phyloP scores from a whole-genome alignment of 257 asterid genomes.

The Nicotiana undulata region DNA sequence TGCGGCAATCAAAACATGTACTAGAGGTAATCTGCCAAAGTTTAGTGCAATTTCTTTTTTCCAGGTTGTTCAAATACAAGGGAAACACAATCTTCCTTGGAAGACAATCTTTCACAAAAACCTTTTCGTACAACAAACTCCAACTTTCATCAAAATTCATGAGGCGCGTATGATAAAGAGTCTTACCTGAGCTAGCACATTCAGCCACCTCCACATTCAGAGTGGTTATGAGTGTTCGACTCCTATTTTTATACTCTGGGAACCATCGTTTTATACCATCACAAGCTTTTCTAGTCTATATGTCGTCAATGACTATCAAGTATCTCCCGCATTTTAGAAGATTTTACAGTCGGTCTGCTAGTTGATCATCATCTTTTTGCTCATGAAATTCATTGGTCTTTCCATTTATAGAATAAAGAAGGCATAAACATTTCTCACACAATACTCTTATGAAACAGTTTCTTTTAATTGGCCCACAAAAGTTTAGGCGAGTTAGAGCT shows the following conservation, averaged over 20 bases:
- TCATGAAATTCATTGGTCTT: background rate
- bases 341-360: background rate
- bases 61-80: background rate
- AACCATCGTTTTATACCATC: background rate
- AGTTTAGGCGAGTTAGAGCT: too few species aligned
- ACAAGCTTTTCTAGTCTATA: constrained; percentile 6
- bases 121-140: background rate
- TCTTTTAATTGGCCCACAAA: background rate
- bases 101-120: background rate
- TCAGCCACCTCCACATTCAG: background rate
- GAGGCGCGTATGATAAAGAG: background rate
- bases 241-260: constrained; percentile 2
- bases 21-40: constrained; percentile 7
- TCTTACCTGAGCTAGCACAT: background rate
- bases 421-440: background rate
- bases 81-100: background rate
- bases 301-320: constrained; percentile 14
- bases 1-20: background rate
- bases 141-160: constrained; percentile 6
- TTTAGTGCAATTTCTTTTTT: background rate
- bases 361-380: background rate
- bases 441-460: background rate
- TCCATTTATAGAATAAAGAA: background rate
- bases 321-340: background rate
- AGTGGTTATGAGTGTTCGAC: constrained; percentile 11